Evolutionary conservation across 2,329 filamentous ascomycete genomes (phyloP).

Genomic region (Fusarium caatingaense): DNA sequence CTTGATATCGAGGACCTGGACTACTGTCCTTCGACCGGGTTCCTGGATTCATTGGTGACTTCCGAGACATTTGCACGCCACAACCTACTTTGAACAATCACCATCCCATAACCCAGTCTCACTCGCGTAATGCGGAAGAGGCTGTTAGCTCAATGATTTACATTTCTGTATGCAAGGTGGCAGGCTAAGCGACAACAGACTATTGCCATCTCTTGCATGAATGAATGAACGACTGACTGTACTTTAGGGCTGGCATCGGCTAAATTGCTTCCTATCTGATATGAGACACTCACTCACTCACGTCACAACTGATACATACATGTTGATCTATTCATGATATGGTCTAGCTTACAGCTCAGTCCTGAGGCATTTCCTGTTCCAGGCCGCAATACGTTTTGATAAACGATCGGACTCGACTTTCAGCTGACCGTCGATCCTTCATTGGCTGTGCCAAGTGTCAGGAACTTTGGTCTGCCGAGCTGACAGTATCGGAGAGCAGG

Average conservation of each 20-base stretch:
- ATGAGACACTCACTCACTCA: background rate
- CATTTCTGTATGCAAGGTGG: conserved; percentile 15
- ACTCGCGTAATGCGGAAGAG: conserved; percentile 5
- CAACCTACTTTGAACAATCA: conserved; percentile 4
- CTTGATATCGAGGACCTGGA: background rate
- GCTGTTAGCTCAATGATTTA: conserved; percentile 1
- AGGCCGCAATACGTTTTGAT: conserved; percentile 1
- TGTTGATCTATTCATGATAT: conserved; percentile 1
- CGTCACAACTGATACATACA: conserved; percentile 11
- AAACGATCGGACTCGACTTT: background rate
- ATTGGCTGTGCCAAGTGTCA: background rate
- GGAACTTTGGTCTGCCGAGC: background rate
- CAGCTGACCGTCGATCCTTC: conserved; percentile 1
- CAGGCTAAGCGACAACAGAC: background rate
- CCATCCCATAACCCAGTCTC: conserved; percentile 2
- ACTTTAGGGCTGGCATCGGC: background rate
- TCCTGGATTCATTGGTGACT: conserved; percentile 19
- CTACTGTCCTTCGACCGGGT: conserved; percentile 28
- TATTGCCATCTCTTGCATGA: conserved; percentile 21
- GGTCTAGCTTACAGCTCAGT: background rate
- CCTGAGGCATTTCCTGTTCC: conserved; percentile 2
- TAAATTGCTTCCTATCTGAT: conserved; percentile 3
- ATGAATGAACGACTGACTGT: background rate
- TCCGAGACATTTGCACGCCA: conserved; percentile 30
- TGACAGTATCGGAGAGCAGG: background rate